Evolutionary conservation across 148 eudicot species (phyloP).

Genomic region (Beta vulgaris): DNA sequence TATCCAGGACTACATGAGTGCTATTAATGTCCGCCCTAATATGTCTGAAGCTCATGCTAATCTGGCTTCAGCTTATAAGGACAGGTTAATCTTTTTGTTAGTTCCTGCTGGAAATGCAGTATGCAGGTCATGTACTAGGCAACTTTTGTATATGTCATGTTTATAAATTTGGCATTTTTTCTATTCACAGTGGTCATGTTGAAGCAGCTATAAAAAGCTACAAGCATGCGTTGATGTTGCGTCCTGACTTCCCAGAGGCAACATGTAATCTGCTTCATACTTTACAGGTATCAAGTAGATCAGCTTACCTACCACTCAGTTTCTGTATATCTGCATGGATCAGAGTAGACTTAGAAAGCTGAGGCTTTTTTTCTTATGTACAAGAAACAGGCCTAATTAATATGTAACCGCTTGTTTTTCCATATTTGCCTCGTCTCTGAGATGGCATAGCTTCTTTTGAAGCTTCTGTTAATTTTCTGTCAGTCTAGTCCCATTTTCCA

Average conservation of each 20-base stretch:
- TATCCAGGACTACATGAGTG: slow-evolving; percentile 84
- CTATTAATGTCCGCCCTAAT: slow-evolving; percentile 74
- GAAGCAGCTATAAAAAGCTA: slow-evolving; percentile 87
- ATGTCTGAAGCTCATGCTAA: slow-evolving; percentile 99
- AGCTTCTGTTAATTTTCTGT: background rate
- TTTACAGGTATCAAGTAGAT: too few species aligned
- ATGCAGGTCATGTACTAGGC: background rate
- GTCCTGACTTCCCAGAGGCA: slow-evolving; percentile 96
- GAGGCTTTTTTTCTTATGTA: background rate
- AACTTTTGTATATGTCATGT: slow-evolving; percentile 1
- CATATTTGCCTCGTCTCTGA: background rate
- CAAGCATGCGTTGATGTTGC: slow-evolving; percentile 68
- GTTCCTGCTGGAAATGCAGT: background rate
- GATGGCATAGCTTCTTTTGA: background rate
- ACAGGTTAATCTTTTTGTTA: slow-evolving; percentile 50
- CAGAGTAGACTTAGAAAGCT: background rate
- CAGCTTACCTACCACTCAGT: too few species aligned
- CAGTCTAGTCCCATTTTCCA: background rate
- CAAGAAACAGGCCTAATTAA: background rate
- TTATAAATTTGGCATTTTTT: background rate
- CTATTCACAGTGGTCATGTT: slow-evolving; percentile 62
- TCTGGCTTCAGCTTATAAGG: slow-evolving; percentile 94
- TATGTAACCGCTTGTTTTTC: background rate
- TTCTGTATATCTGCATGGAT: too few species aligned
- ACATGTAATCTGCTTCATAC: slow-evolving; percentile 96